These are phyloP conservation scores for Xylariaceae sp. DNA, from an alignment of 2,329 filamentous ascomycete genomes.

Conservation along the genomic window DNA sequence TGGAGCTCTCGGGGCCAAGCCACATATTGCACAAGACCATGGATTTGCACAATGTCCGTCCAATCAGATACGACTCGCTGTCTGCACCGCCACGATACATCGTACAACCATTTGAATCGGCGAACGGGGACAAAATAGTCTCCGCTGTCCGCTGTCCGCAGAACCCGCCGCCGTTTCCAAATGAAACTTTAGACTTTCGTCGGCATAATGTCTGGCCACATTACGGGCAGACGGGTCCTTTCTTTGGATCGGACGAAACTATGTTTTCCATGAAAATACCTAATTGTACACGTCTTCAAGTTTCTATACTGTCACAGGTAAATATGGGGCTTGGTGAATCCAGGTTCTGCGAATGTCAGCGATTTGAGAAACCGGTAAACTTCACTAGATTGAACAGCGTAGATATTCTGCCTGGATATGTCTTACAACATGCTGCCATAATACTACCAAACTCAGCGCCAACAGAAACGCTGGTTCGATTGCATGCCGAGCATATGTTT, in stretches of 20 bases:
- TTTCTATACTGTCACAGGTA: no score
- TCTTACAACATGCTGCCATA: no score
- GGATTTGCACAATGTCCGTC: not conserved
- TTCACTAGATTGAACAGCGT: no score
- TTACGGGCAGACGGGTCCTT: not conserved
- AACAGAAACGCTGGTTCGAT: no score
- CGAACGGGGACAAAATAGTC: not conserved
- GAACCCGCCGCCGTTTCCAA: slow-evolving; percentile 3
- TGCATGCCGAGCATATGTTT: no score
- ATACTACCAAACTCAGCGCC: no score
- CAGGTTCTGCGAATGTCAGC: no score
- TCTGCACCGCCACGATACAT: slow-evolving; percentile 23
- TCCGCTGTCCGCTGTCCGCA: no score
- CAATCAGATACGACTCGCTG: slow-evolving; percentile 9
- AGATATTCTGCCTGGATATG: no score
- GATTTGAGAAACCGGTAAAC: no score
- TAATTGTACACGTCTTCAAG: slow-evolving; percentile 3
- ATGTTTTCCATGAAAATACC: slow-evolving; percentile 4
- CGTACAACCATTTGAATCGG: no score
- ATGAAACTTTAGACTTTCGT: slow-evolving; percentile 22
- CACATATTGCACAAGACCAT: slow-evolving; percentile 13
- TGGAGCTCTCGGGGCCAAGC: slow-evolving; percentile 19
- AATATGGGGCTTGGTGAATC: no score
- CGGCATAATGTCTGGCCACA: slow-evolving; percentile 26
- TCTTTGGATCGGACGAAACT: not conserved